Percentiles rank a stretch among this genome's conserved stretches.
phyloP scores from a whole-genome alignment of 1,139 yeast genomes.

The Lodderomyces oxycetoniae region DNA sequence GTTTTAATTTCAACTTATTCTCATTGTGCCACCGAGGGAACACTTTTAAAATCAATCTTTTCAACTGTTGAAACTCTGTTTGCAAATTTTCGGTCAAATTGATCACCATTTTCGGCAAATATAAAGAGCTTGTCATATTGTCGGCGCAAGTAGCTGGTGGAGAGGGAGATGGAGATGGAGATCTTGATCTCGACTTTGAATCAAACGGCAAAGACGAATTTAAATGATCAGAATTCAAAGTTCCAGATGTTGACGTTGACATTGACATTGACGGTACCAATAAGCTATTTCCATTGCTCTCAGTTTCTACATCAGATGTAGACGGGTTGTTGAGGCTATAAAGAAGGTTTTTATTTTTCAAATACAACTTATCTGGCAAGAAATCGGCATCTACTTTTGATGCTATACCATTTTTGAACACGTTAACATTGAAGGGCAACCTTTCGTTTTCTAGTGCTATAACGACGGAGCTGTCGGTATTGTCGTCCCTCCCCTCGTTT shows the following conservation, averaged over 20 bases:
- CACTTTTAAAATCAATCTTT: slow-evolving; percentile 28
- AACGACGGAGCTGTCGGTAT: too few species aligned
- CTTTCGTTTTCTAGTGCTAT: background rate
- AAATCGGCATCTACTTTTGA: slow-evolving; percentile 15
- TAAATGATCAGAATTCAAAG: too few species aligned
- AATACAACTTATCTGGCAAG: slow-evolving; percentile 23
- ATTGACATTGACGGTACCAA: background rate
- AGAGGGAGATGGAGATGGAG: slow-evolving; percentile 17
- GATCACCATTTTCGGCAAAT: slow-evolving; percentile 35
- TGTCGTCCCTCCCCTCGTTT: slow-evolving; percentile 1
- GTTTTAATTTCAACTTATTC: slow-evolving; percentile 25
- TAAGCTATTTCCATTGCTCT: slow-evolving; percentile 9
- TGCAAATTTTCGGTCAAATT: slow-evolving; percentile 30
- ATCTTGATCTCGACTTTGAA: slow-evolving; percentile 4
- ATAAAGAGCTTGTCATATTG: slow-evolving; percentile 35
- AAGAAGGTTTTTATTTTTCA: slow-evolving; percentile 35
- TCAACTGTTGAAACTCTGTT: slow-evolving; percentile 30
- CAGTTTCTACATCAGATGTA: slow-evolving; percentile 36
- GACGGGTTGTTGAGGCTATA: slow-evolving; percentile 44
- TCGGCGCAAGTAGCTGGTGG: slow-evolving; percentile 9
- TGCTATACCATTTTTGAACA: slow-evolving; percentile 1
- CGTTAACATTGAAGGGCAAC: background rate
- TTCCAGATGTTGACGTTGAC: slow-evolving; percentile 6
- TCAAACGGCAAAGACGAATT: background rate
- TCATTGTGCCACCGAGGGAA: slow-evolving; percentile 32